Percentiles rank a stretch among this genome's conserved stretches.
Conservation (phyloP, 306 rosid genomes). For the Acmispon strigosus region DNA sequence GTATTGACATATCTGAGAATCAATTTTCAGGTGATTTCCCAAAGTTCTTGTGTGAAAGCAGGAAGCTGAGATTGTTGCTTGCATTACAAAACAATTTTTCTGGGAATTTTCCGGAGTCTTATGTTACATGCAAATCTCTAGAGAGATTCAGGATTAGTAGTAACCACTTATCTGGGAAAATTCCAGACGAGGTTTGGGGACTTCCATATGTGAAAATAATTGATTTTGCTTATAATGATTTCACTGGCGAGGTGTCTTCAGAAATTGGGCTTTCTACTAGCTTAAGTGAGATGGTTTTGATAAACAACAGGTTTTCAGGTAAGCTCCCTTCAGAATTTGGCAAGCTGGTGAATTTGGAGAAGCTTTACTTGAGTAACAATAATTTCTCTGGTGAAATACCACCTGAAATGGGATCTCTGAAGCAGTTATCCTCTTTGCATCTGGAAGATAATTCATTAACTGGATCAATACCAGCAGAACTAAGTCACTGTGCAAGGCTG, state of each 20-base stretch:
- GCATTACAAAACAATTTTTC: slow-evolving; percentile 77
- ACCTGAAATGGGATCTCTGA: slow-evolving; percentile 55
- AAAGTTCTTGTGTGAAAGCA: slow-evolving; percentile 64
- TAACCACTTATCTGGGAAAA: slow-evolving; percentile 60
- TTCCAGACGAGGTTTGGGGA: slow-evolving; percentile 69
- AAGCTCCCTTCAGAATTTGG: slow-evolving; percentile 69
- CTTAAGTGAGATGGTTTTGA: slow-evolving; percentile 59
- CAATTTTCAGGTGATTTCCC: slow-evolving; percentile 85
- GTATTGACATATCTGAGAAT: slow-evolving; percentile 95
- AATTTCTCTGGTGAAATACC: slow-evolving; percentile 69
- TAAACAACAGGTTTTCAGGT: slow-evolving; percentile 68
- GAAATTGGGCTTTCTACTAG: slow-evolving; percentile 52
- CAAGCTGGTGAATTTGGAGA: slow-evolving; percentile 64
- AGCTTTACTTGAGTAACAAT: slow-evolving; percentile 59
- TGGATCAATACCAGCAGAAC: slow-evolving; percentile 61
- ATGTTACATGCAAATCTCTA: slow-evolving; percentile 62
- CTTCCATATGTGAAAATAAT: slow-evolving; percentile 65
- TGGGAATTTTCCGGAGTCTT: slow-evolving; percentile 66
- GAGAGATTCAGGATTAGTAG: slow-evolving; percentile 63
- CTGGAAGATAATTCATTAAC: slow-evolving; percentile 62
- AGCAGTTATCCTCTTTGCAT: slow-evolving; percentile 71
- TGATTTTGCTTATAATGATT: slow-evolving; percentile 71
- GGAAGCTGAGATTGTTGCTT: slow-evolving; percentile 58
- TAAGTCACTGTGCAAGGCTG: slow-evolving; percentile 60
- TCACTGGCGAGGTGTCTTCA: slow-evolving; percentile 55